A percentile compares a stretch with the other conserved stretches of the same genome.
Conservation (phyloP, 2,329 filamentous ascomycete species). For the Diplocarpon rosae region DNA sequence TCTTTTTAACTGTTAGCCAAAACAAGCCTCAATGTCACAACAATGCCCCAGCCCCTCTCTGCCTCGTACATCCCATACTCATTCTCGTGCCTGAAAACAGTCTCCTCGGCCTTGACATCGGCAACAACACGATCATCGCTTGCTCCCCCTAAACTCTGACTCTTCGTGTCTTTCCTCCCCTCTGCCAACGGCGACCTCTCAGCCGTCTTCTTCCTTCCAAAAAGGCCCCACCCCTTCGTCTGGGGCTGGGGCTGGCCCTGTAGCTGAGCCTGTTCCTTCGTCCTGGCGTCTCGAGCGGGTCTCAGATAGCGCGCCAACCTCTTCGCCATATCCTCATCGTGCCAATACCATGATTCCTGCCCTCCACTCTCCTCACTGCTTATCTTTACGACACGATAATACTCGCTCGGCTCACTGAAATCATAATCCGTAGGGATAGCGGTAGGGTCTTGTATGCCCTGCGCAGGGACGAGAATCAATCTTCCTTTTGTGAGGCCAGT, state of each 20-base stretch:
- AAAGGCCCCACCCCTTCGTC: constrained; percentile 10
- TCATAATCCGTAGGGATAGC: constrained; percentile 21
- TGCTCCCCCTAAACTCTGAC: neutral
- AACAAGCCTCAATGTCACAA: constrained; percentile 17
- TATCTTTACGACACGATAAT: constrained; percentile 16
- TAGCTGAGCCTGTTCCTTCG: constrained; percentile 4
- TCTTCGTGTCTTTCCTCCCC: constrained; percentile 4
- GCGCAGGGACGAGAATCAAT: constrained; percentile 21
- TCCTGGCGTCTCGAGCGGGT: no score
- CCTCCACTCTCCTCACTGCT: constrained; percentile 7
- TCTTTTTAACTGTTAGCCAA: neutral
- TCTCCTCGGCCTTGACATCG: constrained; percentile 30
- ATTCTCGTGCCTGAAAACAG: constrained; percentile 54
- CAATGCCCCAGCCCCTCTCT: constrained; percentile 21
- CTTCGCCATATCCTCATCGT: no score
- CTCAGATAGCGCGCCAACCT: no score
- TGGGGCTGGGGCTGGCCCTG: constrained; percentile 1
- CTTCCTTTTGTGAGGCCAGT: constrained; percentile 18
- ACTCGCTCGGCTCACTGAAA: constrained; percentile 13
- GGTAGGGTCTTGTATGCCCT: constrained; percentile 14
- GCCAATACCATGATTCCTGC: no score
- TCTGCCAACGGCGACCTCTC: constrained; percentile 3
- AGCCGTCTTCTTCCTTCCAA: constrained; percentile 14
- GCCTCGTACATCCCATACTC: constrained; percentile 50
- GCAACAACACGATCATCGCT: constrained; percentile 16